Evolutionary conservation across 176 grass and related monocot genomes (phyloP), one percentile per base, ranked within the genome.

Genomic region (Zoysia japonica): DNA sequence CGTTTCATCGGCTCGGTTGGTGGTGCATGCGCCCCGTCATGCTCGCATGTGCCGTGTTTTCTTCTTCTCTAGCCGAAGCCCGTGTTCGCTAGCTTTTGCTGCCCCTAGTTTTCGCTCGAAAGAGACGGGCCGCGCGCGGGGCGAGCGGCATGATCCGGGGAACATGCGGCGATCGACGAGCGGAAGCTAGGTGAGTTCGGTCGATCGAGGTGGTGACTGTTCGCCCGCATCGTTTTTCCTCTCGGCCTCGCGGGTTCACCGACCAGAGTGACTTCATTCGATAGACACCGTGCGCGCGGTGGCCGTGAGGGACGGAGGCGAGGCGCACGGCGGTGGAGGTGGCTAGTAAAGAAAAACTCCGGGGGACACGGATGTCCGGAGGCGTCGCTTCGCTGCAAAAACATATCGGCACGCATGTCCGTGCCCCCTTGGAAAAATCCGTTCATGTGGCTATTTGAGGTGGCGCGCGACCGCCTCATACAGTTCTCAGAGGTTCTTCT

Each of bases 91-190:
- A 0, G 7, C 14, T 68, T 57, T 68, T 6, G 44, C 3, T 28
- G 44, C 12, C 50, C 74, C 74, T 54, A 55, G 83, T 72, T 66
- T 78, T 72, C 75, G 75, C 75, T 19, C 3, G 67, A 78, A 78
- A 85, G 40, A 15, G 83, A 71, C 9, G 55, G 46, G 65, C 11
- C 65, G 82, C 72, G 54, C 69, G 47, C 56, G 56, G 37, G 67
- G 35, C 5, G 67, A 47, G 57, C 63, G 73, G 67, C 83, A 85
- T 47, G 75, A 85, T 78, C 83, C 82, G 83, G 57, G 57, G 42
- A 72, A 85, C 83, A 72, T 78, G 82, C 82, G 57, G 17, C 51
- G 0, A 9, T 48, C 81, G 63, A 28, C 53, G 56, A 0, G n/a
- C 0, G 44, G 28, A 28, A 28, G 28, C 28, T 28, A 28, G 28